Evolutionary conservation across 2,329 filamentous ascomycete species (phyloP).

Genomic region (Gremmenia infestans): DNA sequence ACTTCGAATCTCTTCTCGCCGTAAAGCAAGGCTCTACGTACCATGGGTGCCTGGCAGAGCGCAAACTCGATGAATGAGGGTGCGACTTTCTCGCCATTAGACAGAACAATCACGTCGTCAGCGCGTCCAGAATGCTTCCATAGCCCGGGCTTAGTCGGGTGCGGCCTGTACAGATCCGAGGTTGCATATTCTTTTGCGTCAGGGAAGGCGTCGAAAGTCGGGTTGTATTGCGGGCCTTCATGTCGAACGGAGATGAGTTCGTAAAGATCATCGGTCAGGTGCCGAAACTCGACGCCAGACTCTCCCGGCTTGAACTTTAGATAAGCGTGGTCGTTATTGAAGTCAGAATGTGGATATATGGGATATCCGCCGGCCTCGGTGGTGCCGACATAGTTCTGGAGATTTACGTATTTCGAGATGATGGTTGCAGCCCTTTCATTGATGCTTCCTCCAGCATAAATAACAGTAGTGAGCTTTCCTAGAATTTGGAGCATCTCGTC

Average conservation of each 20-base stretch:
- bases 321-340: not conserved
- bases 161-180: not conserved
- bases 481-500: no score
- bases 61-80: constrained; percentile 36
- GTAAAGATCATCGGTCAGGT: not conserved
- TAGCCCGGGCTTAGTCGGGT: constrained; percentile 10
- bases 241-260: not conserved
- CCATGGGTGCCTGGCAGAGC: constrained; percentile 32
- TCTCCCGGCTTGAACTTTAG: no score
- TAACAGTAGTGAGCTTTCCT: no score
- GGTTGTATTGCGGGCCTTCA: not conserved
- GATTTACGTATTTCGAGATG: not conserved
- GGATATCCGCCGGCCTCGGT: not conserved
- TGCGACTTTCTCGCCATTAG: constrained; percentile 41
- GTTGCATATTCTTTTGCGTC: not conserved
- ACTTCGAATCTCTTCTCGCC: constrained; percentile 26
- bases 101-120: constrained; percentile 13
- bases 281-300: not conserved
- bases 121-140: constrained; percentile 9
- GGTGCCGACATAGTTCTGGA: not conserved
- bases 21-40: constrained; percentile 33
- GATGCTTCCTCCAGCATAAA: no score
- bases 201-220: not conserved
- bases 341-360: not conserved
- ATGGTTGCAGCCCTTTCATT: no score